These are phyloP conservation scores for Ananas comosus DNA, from an alignment of 176 grass and related monocot species.

Conservation along the genomic window DNA sequence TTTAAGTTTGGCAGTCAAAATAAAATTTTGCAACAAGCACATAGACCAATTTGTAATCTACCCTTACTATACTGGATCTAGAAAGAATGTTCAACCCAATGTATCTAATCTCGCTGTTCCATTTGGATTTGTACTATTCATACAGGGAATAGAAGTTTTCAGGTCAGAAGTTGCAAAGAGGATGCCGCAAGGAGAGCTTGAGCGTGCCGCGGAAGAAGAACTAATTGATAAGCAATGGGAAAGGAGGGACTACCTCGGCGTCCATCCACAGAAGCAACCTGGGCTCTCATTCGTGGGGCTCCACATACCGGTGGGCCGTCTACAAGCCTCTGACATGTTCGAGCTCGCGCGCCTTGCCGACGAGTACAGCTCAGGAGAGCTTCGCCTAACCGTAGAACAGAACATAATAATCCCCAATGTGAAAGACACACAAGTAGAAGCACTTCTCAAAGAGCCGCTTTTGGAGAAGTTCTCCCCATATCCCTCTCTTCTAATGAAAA, in stretches of 20 bases:
- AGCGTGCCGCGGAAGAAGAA: slow-evolving; percentile 42
- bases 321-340: slow-evolving; percentile 78
- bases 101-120: neutral
- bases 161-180: slow-evolving; percentile 73
- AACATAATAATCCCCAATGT: slow-evolving; percentile 92
- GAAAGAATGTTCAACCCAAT: neutral
- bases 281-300: slow-evolving; percentile 65
- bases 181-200: slow-evolving; percentile 47
- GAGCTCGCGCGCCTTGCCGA: slow-evolving; percentile 74
- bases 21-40: too few relatives aligned
- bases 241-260: slow-evolving; percentile 64
- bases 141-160: slow-evolving; percentile 72
- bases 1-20: too few relatives aligned
- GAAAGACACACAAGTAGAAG: slow-evolving; percentile 25
- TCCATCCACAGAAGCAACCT: slow-evolving; percentile 72
- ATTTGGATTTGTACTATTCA: neutral
- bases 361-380: slow-evolving; percentile 69
- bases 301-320: slow-evolving; percentile 56
- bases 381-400: slow-evolving; percentile 87
- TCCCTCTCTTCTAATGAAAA: slow-evolving; percentile 59
- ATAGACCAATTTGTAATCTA: too few relatives aligned
- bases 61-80: too few relatives aligned
- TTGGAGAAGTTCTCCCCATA: slow-evolving; percentile 47
- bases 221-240: slow-evolving; percentile 57
- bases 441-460: slow-evolving; percentile 57